Base-by-base conservation (phyloP, 306 rosid species). In the Albizia julibrissin region DNA sequence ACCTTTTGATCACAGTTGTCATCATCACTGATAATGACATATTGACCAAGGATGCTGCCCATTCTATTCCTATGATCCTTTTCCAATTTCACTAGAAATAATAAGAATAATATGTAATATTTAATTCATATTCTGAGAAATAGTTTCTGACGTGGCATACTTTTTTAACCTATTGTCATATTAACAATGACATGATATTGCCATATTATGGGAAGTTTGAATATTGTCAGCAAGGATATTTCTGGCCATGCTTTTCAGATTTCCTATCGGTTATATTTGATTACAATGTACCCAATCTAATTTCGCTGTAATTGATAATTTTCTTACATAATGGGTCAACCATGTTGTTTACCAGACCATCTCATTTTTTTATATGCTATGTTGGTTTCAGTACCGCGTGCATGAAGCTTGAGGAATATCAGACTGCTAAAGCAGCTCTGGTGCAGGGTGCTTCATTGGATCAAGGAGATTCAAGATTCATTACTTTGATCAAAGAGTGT, bases 401-500 rank as follows among this genome's bases (percentile, higher is more conserved):
- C 87, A 33, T 93, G 72, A 92, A 72, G 69, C 98, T 95, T 26
- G 99, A 93, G 87, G 98, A 93, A 84, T 93, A 91, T 84, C 87
- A 93, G 79, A 95, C 99, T 49, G 99, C 99, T 9, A 93, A 89
- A 88, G 79, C 86, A 4, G 97, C 98, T 8, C 76, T 95, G 82
- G 90, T 91, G 84, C 67, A 26, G 2, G 98, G 99, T 76, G 93
- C 91, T 39, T 52, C 98, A 43, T 80, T 93, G 82, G 89, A 86
- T 24, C 81, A 86, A 1, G 92, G 43, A 27, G 88, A 93, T 15
- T 33, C 90, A 71, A 89, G 92, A 86, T 93, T 92, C 73, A 67
- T 81, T 3, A 74, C 50, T 21, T 79, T 89, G 75, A 92, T 95
- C 43, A 81, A 91, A 81, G 92, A 93, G 79, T 95, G 99, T 69